These are phyloP conservation scores for Trichoderma sp. DNA, from an alignment of 2,329 filamentous ascomycete species.

Conservation along the genomic window DNA sequence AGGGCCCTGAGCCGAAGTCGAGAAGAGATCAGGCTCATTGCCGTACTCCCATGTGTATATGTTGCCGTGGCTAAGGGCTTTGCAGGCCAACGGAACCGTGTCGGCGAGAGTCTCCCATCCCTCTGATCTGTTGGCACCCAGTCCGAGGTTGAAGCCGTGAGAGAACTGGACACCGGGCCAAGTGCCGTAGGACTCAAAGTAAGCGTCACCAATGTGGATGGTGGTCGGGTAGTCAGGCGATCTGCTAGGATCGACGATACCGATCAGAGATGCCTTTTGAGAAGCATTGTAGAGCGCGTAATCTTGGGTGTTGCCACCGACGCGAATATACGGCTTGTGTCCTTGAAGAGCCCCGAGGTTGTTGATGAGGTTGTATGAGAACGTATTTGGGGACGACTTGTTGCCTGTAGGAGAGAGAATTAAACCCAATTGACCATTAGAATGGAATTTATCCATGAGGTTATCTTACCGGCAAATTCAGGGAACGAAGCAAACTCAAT, in stretches of 20 bases:
- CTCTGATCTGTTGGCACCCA: slow-evolving; percentile 49
- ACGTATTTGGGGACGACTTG: slow-evolving; percentile 53
- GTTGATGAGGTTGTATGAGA: slow-evolving; percentile 58
- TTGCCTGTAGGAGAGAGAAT: slow-evolving; percentile 42
- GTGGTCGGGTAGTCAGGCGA: slow-evolving; percentile 60
- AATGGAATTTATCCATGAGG: not conserved
- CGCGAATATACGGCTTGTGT: slow-evolving; percentile 58
- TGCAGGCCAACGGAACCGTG: slow-evolving; percentile 57
- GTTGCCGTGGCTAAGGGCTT: slow-evolving; percentile 49
- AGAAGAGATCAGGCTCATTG: slow-evolving; percentile 49
- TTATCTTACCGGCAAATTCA: slow-evolving; percentile 45
- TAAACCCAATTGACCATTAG: not conserved
- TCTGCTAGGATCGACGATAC: slow-evolving; percentile 48
- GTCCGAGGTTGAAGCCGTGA: slow-evolving; percentile 61
- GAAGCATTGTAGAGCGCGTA: slow-evolving; percentile 58
- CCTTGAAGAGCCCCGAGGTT: slow-evolving; percentile 55
- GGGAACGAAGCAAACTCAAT: slow-evolving; percentile 53
- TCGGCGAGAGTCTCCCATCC: slow-evolving; percentile 52
- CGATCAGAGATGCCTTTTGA: slow-evolving; percentile 50
- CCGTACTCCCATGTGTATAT: slow-evolving; percentile 61
- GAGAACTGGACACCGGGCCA: slow-evolving; percentile 55
- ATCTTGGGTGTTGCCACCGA: slow-evolving; percentile 68
- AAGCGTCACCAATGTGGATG: slow-evolving; percentile 58
- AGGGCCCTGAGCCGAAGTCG: slow-evolving; percentile 49
- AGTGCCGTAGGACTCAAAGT: slow-evolving; percentile 61